Evolutionary conservation across 176 grass and related monocot species (phyloP).

Genomic region (Paspalum notatum): DNA sequence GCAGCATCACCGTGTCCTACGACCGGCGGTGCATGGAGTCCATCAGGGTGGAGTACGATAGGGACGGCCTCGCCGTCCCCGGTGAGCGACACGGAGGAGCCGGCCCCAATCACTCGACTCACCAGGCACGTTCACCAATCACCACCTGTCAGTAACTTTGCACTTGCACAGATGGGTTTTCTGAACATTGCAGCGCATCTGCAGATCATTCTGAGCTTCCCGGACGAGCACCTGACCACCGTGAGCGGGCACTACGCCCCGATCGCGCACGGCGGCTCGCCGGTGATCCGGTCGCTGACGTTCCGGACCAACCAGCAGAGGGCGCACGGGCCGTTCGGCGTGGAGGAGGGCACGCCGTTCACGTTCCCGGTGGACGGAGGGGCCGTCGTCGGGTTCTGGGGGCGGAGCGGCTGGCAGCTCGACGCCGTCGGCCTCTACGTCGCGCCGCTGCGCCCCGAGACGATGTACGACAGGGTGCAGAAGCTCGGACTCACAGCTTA

Average conservation of each 20-base stretch:
- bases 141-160: background rate
- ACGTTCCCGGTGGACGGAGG: conserved; percentile 46
- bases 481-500: conserved; percentile 38
- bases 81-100: conserved; percentile 49
- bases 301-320: conserved; percentile 38
- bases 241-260: conserved; percentile 46
- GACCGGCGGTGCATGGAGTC: conserved; percentile 40
- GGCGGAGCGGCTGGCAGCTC: conserved; percentile 51
- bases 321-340: conserved; percentile 48
- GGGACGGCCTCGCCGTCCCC: conserved; percentile 27
- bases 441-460: conserved; percentile 25
- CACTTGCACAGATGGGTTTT: background rate
- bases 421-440: conserved; percentile 48
- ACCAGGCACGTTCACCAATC: conserved; percentile 25
- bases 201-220: conserved; percentile 46
- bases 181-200: background rate
- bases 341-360: conserved; percentile 47
- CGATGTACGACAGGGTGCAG: conserved; percentile 23
- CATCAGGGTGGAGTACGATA: conserved; percentile 49
- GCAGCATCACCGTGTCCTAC: conserved; percentile 52
- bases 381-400: conserved; percentile 40
- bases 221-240: conserved; percentile 44
- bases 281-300: conserved; percentile 50
- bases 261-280: conserved; percentile 28
- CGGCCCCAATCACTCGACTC: conserved; percentile 31